A percentile compares a stretch with the other conserved stretches of the same genome.
Conservation (phyloP, 2,329 filamentous ascomycete species). For the Colletotrichum paranaense region DNA sequence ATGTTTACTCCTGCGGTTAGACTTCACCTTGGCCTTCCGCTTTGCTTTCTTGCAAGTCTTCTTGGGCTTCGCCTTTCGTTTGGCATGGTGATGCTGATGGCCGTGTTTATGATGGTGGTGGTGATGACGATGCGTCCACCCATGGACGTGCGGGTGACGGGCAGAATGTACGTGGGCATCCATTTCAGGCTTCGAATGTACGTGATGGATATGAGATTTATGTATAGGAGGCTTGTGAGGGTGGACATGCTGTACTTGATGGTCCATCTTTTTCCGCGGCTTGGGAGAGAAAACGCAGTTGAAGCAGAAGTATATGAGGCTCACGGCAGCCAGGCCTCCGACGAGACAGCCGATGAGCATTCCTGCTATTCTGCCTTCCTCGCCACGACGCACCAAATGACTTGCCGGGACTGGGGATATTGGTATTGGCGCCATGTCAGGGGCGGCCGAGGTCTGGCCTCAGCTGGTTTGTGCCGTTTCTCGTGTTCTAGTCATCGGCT, state of each 20-base stretch:
- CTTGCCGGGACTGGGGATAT: neutral
- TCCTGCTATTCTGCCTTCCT: slow-evolving; percentile 21
- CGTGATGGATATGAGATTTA: neutral
- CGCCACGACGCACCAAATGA: slow-evolving; percentile 6
- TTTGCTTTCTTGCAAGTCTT: neutral
- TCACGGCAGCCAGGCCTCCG: slow-evolving; percentile 2
- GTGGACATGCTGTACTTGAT: neutral
- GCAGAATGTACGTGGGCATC: neutral
- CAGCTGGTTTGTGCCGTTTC: neutral
- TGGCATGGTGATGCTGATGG: neutral
- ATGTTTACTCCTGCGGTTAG: neutral
- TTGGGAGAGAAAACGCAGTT: slow-evolving; percentile 17
- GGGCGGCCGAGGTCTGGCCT: neutral
- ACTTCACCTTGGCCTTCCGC: neutral
- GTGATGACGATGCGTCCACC: slow-evolving; percentile 21
- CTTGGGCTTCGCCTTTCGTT: neutral
- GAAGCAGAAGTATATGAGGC: slow-evolving; percentile 24
- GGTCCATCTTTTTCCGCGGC: neutral
- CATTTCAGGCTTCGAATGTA: neutral
- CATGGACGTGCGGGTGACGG: neutral
- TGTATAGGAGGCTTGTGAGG: neutral
- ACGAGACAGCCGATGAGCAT: slow-evolving; percentile 31
- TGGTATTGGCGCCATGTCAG: slow-evolving; percentile 6
- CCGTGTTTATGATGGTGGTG: slow-evolving; percentile 10
- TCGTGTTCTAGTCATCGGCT: neutral